Evolutionary conservation across 1,139 yeast species (phyloP).

Genomic region (Geotrichum cucujoidarum): DNA sequence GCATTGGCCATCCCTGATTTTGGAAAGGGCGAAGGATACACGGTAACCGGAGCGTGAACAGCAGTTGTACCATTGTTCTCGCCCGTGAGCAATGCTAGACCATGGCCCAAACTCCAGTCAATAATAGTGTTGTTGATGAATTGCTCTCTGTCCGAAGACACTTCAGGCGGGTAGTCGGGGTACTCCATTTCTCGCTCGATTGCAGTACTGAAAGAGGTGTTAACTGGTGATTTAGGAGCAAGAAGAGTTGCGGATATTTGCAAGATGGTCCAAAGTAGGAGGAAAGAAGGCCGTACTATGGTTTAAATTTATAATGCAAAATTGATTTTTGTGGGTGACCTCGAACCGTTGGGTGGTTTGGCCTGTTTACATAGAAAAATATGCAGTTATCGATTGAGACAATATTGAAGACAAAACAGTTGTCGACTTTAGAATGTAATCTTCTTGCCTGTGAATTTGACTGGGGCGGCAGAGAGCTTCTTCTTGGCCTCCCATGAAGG

Average conservation of each 20-base stretch:
- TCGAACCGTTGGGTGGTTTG: too few species aligned
- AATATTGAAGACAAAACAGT: too few species aligned
- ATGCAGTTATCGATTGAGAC: too few species aligned
- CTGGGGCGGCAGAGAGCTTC: slow-evolving; percentile 45
- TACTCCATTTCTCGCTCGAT: slow-evolving; percentile 17
- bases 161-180: slow-evolving; percentile 17
- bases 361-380: too few species aligned
- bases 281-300: too few species aligned
- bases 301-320: too few species aligned
- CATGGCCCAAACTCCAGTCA: slow-evolving; percentile 78
- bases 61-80: slow-evolving; percentile 41
- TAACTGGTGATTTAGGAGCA: too few species aligned
- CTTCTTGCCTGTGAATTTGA: slow-evolving; percentile 79
- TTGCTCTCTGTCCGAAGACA: slow-evolving; percentile 11
- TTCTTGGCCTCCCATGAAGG: slow-evolving; percentile 96
- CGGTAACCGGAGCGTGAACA: slow-evolving; percentile 75
- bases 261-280: neutral
- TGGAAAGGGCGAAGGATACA: slow-evolving; percentile 89
- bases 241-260: neutral
- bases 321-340: too few species aligned
- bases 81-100: slow-evolving; percentile 73
- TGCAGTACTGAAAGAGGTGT: too few species aligned
- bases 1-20: slow-evolving; percentile 61
- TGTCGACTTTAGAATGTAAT: slow-evolving; percentile 55
- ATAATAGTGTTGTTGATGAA: slow-evolving; percentile 35